Base-by-base conservation (phyloP, 2,329 filamentous ascomycete genomes). In the Fusarium sp. region DNA sequence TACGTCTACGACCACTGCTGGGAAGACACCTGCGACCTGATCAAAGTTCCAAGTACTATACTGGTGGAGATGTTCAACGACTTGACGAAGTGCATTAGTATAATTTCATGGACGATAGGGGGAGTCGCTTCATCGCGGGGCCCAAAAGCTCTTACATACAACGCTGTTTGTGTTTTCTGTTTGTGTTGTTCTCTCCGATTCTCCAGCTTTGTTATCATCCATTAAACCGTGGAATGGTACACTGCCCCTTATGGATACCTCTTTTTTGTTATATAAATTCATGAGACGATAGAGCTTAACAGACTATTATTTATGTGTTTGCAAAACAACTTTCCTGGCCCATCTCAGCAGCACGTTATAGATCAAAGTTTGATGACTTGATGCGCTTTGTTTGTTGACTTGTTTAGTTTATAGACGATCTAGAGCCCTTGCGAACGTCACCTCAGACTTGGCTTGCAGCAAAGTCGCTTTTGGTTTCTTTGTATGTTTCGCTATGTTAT, bases 31-130 rank as follows among this genome's bases (percentile, higher is more conserved):
- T 17, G 55, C 70, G 35, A 50, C 15, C 13, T 67, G 46, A 67
- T 60, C 53, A 48, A 46, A 15, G 32, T 37, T 52, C n/a, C 23
- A 44, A 40, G 4, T 23, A 55, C 26, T 37, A 64, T 35, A 40
- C 35, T 60, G 41, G 54, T 58, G 50, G 55, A 53, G 53, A 59
- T 38, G 45, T 72, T 69, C 59, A 69, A 76, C 57, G 75, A 76
- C 68, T 71, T 77, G 73, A 77, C 55, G 73, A 76, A 68, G 60
- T 61, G 64, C 61, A 65, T 42, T 57, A 73, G 74, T 71, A 69
- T 68, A 72, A 71, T 67, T 63, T 60, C 55, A 58, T 62, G 46
- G 59, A 60, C 37, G 54, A 64, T 37, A 50, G 59, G 60, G 52
- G 54, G 49, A 53, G 40, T 60, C 61, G 23, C 64, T 56, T 67